These are phyloP conservation scores for Clonostachys rosea DNA, from an alignment of 2,329 filamentous ascomycete genomes.

Conservation along the genomic window DNA sequence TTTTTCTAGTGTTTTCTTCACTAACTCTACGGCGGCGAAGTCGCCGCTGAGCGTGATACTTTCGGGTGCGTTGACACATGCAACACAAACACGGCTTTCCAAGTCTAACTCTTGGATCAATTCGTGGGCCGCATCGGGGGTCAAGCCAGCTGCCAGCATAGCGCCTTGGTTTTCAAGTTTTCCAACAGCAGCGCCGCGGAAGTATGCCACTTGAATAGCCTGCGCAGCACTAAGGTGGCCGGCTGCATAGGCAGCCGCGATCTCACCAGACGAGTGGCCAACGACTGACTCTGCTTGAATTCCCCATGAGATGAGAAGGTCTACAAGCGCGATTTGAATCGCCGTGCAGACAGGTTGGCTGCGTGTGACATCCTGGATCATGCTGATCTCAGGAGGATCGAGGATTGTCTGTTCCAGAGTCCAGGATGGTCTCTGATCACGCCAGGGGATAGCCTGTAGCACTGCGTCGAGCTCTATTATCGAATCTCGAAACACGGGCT, in stretches of 20 bases:
- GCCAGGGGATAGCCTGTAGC: neutral
- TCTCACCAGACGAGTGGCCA: conserved; percentile 38
- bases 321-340: conserved; percentile 34
- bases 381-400: conserved; percentile 3
- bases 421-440: conserved; percentile 6
- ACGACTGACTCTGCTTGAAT: conserved; percentile 25
- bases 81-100: conserved; percentile 19
- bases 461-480: neutral
- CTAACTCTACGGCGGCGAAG: conserved; percentile 1
- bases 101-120: conserved; percentile 16
- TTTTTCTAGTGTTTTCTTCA: conserved; percentile 8
- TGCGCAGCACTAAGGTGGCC: conserved; percentile 23
- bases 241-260: conserved; percentile 36
- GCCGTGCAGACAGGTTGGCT: conserved; percentile 35
- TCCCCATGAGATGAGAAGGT: conserved; percentile 23
- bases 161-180: conserved; percentile 10
- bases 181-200: conserved; percentile 21
- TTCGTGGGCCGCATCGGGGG: conserved; percentile 2
- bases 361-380: conserved; percentile 12
- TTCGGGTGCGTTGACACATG: conserved; percentile 27
- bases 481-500: neutral
- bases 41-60: conserved; percentile 30
- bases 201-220: conserved; percentile 31
- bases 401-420: conserved; percentile 11
- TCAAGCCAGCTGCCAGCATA: conserved; percentile 34